These are phyloP conservation scores for Penicillium nucicola DNA, from an alignment of 495 filamentous ascomycete species.

Conservation along the genomic window DNA sequence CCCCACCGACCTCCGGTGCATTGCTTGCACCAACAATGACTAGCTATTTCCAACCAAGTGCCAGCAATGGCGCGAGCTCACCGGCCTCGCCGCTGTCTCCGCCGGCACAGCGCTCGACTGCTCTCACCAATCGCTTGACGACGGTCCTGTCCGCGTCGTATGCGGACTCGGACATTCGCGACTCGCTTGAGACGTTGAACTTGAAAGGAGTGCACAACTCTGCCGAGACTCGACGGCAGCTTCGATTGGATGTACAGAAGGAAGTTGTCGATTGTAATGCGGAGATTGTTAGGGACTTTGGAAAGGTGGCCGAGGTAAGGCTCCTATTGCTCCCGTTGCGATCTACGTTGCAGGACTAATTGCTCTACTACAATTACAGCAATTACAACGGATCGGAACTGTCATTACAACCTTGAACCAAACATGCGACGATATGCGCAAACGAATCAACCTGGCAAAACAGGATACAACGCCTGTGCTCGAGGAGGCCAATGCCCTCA, in stretches of 20 bases:
- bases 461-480: conserved; percentile 73
- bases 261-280: conserved; percentile 94
- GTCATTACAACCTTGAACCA: conserved; percentile 76
- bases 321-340: background rate
- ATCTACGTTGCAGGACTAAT: conserved; percentile 9
- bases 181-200: conserved; percentile 77
- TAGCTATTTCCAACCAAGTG: conserved; percentile 36
- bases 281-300: conserved; percentile 86
- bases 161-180: conserved; percentile 85
- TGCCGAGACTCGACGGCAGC: conserved; percentile 71
- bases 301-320: conserved; percentile 80
- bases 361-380: conserved; percentile 41
- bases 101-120: conserved; percentile 48
- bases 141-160: conserved; percentile 89
- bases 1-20: conserved; percentile 9
- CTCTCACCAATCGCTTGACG: conserved; percentile 71
- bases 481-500: conserved; percentile 71
- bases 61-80: conserved; percentile 25
- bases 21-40: conserved; percentile 30
- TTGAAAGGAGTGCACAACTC: conserved; percentile 68
- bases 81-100: conserved; percentile 36
- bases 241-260: conserved; percentile 83
- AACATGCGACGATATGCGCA: conserved; percentile 77
- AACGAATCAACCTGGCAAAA: conserved; percentile 69
- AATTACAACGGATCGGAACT: conserved; percentile 80